Conservation (phyloP, 495 filamentous ascomycete genomes). For the Hypoxylon lenormandii region DNA sequence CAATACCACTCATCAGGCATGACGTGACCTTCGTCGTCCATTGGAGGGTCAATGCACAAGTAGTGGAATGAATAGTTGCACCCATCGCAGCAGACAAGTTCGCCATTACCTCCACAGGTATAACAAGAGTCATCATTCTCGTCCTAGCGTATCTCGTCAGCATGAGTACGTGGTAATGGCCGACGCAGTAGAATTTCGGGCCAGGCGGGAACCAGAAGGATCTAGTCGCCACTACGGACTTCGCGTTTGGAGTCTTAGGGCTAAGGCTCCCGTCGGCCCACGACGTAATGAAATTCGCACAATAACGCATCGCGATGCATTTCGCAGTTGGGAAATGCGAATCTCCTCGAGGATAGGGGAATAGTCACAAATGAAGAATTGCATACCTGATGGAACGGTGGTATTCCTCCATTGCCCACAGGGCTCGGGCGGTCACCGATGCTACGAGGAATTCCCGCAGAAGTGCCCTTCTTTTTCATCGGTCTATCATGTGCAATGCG, state of each 20-base stretch:
- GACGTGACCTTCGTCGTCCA: constrained; percentile 64
- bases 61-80: constrained; percentile 90
- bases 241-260: constrained; percentile 39
- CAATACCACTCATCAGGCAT: constrained; percentile 87
- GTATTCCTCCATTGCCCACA: constrained; percentile 54
- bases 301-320: constrained; percentile 19
- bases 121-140: constrained; percentile 91
- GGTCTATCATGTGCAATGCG: constrained; percentile 54
- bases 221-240: constrained; percentile 41
- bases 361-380: constrained; percentile 1
- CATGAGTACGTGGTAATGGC: constrained; percentile 16
- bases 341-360: neutral
- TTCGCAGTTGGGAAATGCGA: constrained; percentile 8
- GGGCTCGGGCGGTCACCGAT: constrained; percentile 65
- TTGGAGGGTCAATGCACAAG: constrained; percentile 81
- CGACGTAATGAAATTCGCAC: constrained; percentile 31
- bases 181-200: constrained; percentile 37
- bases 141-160: constrained; percentile 60
- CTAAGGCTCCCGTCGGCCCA: constrained; percentile 43
- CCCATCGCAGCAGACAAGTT: constrained; percentile 90
- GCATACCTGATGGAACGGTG: constrained; percentile 59
- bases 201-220: constrained; percentile 45
- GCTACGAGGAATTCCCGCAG: constrained; percentile 64
- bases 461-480: constrained; percentile 67
- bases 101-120: constrained; percentile 82